Percentiles rank a stretch among this genome's conserved stretches.
Conservation (phyloP, 495 filamentous ascomycete genomes). For the Podospora tetraspora region DNA sequence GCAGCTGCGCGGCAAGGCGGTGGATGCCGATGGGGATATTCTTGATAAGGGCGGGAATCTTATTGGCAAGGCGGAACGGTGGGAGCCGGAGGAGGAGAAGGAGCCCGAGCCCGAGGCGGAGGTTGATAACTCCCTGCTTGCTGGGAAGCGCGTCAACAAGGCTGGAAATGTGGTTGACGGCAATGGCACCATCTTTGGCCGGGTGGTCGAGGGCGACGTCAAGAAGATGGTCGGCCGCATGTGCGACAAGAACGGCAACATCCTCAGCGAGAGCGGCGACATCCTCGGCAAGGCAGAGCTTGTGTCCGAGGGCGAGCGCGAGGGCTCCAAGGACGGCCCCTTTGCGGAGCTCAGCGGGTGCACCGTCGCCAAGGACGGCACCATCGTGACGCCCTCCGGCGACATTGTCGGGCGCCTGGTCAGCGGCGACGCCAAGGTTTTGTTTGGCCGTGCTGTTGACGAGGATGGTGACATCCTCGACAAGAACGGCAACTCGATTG, state of each 20-base stretch:
- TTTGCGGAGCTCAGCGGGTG: constrained; percentile 73
- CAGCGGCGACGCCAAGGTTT: constrained; percentile 64
- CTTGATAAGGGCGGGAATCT: constrained; percentile 74
- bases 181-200: constrained; percentile 67
- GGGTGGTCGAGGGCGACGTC: constrained; percentile 67
- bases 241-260: constrained; percentile 74
- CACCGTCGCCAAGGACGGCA: constrained; percentile 71
- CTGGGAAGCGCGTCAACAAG: constrained; percentile 83
- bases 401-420: constrained; percentile 68
- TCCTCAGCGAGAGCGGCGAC: constrained; percentile 76
- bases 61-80: constrained; percentile 73
- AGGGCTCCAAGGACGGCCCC: constrained; percentile 64
- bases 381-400: constrained; percentile 55
- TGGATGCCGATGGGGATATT: constrained; percentile 82
- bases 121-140: constrained; percentile 61
- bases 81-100: constrained; percentile 60
- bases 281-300: constrained; percentile 74
- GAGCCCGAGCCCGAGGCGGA: constrained; percentile 46
- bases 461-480: constrained; percentile 80
- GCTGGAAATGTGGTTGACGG: constrained; percentile 75
- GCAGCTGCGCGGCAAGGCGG: constrained; percentile 65
- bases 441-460: constrained; percentile 72
- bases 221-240: constrained; percentile 69
- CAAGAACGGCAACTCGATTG: constrained; percentile 75
- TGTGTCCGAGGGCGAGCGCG: constrained; percentile 64